A percentile compares a stretch with the other conserved stretches of the same genome.
Conservation (phyloP, 495 filamentous ascomycete species). For the Penicillium argentinense region DNA sequence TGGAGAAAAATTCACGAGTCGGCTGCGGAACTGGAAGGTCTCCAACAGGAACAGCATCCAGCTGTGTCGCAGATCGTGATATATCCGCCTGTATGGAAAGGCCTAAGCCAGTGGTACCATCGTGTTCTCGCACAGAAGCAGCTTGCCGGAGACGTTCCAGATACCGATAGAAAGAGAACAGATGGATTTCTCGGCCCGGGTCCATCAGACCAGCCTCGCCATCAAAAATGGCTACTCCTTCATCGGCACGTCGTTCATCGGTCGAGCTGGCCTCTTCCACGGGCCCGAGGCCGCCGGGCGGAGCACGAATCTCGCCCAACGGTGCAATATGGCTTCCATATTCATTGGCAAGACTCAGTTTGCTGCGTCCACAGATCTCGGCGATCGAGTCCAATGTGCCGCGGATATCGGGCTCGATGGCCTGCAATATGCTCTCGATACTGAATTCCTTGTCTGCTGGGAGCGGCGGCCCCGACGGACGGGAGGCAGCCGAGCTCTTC, state of each 20-base stretch:
- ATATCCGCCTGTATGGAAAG: slow-evolving; percentile 11
- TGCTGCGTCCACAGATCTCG: slow-evolving; percentile 62
- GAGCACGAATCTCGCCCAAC: slow-evolving; percentile 53
- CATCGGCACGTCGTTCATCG: slow-evolving; percentile 31
- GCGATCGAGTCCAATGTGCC: slow-evolving; percentile 60
- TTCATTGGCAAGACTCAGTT: slow-evolving; percentile 61
- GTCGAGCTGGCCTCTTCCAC: slow-evolving; percentile 44
- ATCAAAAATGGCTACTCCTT: slow-evolving; percentile 38
- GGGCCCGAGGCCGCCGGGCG: slow-evolving; percentile 34
- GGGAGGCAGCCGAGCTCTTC: slow-evolving; percentile 12
- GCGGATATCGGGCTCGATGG: slow-evolving; percentile 58
- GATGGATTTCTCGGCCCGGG: slow-evolving; percentile 24
- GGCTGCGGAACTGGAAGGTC: slow-evolving; percentile 9
- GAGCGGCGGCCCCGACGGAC: slow-evolving; percentile 31
- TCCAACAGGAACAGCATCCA: not conserved
- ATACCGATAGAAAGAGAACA: slow-evolving; percentile 36
- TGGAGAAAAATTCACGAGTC: slow-evolving; percentile 35
- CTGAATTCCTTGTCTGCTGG: slow-evolving; percentile 56
- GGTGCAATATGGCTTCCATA: slow-evolving; percentile 65
- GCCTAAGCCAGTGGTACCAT: not conserved
- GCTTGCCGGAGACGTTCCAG: slow-evolving; percentile 29
- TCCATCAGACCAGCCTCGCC: slow-evolving; percentile 33
- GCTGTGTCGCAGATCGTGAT: slow-evolving; percentile 8
- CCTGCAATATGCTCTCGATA: slow-evolving; percentile 58
- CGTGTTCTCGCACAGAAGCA: slow-evolving; percentile 17